Base-by-base conservation (phyloP, 208 protist species). In the Leptomonas seymouri region DNA sequence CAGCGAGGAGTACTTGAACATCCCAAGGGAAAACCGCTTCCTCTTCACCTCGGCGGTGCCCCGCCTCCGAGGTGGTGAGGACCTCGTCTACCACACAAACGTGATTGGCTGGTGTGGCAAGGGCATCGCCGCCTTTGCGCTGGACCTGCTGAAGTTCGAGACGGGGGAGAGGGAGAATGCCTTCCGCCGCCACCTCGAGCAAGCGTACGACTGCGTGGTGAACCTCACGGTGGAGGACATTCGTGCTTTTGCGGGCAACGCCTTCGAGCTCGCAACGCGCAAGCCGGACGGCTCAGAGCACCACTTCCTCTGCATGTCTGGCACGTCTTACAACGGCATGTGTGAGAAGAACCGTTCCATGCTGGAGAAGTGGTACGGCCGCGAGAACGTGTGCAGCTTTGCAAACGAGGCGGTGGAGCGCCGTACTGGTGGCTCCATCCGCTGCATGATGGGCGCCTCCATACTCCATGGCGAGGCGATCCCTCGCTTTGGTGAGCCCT, bases 41-140 rank as follows among this genome's bases (percentile, higher is more conserved):
- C 51, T 91, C 62, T 89, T 89, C 71, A 58, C 66, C 51, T 68
- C 77, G 21, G 79, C 79, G 28, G 66, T 76, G 34, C 79, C 79
- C 6, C 74, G 79, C 64, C 66, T 51, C 16, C 67, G 57, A 12
- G 79, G 79, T 46, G 74, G 74, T 45, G 70, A 70, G 62, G 75
- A 84, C 67, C 42, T 69, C 9, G 61, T 84, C 31, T 81, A 85
- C 80, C 87, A 93, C 77, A 95, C 90, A 36, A 93, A 87, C 76
- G 82, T 95, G 44, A 67, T 87, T 46, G 90, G 90, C 18, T 95
- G 90, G 90, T 86, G 80, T 67, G 90, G 90, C 46, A 87, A 87
- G 63, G 80, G 82, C 49, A 91, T 95, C 61, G 89, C 83, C 56
- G 90, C 87, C 15, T 95, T 86, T 78, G 80, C 77, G 16, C 74